phyloP scores from a whole-genome alignment of 352 stramenopile species.

The Pythium monospermum region DNA sequence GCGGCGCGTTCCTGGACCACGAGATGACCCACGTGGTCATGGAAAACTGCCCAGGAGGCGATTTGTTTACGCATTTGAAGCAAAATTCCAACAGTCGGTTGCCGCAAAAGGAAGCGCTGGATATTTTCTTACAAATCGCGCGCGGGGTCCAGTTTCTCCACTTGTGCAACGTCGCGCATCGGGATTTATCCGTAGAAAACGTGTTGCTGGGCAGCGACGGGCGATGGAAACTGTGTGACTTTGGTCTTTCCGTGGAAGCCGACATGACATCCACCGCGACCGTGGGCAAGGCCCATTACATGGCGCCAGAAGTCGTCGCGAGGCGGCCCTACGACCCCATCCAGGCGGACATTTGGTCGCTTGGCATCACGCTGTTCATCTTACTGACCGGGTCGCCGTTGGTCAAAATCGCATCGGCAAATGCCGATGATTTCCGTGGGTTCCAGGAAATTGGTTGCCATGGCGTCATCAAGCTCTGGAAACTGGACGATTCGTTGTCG shows the following conservation, averaged over 20 bases:
- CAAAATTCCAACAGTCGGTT: slow-evolving; percentile 20
- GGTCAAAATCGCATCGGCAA: slow-evolving; percentile 8
- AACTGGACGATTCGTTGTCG: slow-evolving; percentile 5
- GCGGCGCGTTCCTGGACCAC: slow-evolving; percentile 19
- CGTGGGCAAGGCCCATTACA: slow-evolving; percentile 26
- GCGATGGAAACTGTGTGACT: slow-evolving; percentile 46
- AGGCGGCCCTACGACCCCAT: slow-evolving; percentile 8
- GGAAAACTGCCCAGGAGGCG: slow-evolving; percentile 21
- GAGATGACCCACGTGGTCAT: slow-evolving; percentile 21
- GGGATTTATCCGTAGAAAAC: slow-evolving; percentile 56
- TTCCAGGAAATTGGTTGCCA: slow-evolving; percentile 4
- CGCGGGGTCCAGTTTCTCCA: slow-evolving; percentile 28
- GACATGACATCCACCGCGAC: slow-evolving; percentile 16
- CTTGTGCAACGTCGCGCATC: slow-evolving; percentile 34
- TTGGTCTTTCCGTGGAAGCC: slow-evolving; percentile 38
- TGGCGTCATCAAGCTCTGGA: slow-evolving; percentile 15
- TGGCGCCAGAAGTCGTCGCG: slow-evolving; percentile 26
- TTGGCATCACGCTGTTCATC: slow-evolving; percentile 18
- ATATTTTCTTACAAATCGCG: slow-evolving; percentile 26
- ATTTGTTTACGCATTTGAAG: slow-evolving; percentile 25
- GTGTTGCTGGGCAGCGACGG: slow-evolving; percentile 28
- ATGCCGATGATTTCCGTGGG: slow-evolving; percentile 2
- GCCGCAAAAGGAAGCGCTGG: slow-evolving; percentile 18
- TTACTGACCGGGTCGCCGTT: slow-evolving; percentile 20
- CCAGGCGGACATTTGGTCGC: slow-evolving; percentile 18